These are phyloP conservation scores for Rutstroemia sp. DNA, from an alignment of 2,329 filamentous ascomycete species.

Conservation along the genomic window DNA sequence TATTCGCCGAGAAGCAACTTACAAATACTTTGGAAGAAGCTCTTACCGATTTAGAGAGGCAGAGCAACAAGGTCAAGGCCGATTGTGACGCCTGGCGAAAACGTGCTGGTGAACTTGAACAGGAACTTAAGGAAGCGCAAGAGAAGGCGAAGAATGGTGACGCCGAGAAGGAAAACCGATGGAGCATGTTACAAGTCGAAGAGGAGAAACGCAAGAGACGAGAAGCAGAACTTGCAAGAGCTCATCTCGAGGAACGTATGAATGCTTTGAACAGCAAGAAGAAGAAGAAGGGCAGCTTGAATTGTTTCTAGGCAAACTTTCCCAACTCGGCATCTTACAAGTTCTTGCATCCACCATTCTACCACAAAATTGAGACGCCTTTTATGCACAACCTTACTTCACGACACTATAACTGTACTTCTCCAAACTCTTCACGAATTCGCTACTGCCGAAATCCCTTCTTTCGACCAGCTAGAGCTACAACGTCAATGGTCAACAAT, in stretches of 20 bases:
- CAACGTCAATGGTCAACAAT: neutral
- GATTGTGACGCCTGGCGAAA: conserved; percentile 89
- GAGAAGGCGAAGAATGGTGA: conserved; percentile 33
- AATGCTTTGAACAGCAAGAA: conserved; percentile 77
- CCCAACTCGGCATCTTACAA: neutral
- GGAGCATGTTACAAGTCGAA: conserved; percentile 83
- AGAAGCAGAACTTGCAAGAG: conserved; percentile 81
- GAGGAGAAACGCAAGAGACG: conserved; percentile 91
- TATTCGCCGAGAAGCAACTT: conserved; percentile 92
- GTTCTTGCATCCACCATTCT: neutral
- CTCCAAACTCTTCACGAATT: neutral
- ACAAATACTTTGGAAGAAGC: conserved; percentile 94
- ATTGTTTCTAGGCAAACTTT: conserved; percentile 62
- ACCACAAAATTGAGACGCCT: neutral
- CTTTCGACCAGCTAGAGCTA: neutral
- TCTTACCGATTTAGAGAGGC: conserved; percentile 84
- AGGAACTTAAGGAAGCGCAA: conserved; percentile 44
- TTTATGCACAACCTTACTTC: neutral
- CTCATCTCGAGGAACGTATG: conserved; percentile 91
- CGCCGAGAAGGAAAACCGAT: conserved; percentile 39
- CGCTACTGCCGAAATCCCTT: neutral
- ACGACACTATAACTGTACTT: conserved; percentile 2
- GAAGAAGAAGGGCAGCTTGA: conserved; percentile 76
- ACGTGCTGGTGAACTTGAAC: conserved; percentile 56
- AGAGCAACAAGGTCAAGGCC: conserved; percentile 83